Base-by-base conservation (phyloP, 345 rosid species). In the Gossypium thurberi region DNA sequence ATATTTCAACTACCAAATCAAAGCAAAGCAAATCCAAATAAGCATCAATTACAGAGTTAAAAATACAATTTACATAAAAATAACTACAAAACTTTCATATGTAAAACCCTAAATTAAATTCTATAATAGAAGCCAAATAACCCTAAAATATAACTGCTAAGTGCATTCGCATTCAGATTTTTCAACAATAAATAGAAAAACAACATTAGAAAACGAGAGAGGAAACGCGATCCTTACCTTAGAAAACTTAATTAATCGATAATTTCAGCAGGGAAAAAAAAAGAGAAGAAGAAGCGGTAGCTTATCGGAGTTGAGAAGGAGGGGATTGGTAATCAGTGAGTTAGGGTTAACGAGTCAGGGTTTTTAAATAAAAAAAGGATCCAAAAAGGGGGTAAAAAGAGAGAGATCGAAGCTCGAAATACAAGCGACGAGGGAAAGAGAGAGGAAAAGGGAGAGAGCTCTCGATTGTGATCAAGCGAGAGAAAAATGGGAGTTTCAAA, bases 221-320 rank as follows among this genome's bases (percentile, higher is more conserved):
- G 56, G 70, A 33, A 13, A 55, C 15, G 21, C n/a, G 65, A 65
- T 56, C 47, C 44, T 74, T 65, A 65, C 72, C 65, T 17, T 65
- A 50, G 37, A 11, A 51, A 53, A 61, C 51, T 74, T 40, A n/a
- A 23, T 74, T 3, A 40, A 65, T 37, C 65, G 42, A 55, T 15
- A 55, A 65, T 20, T 13, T 64, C 53, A 8, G 52, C 25, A 14
- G 40, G 51, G 13, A 42, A 58, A 57, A 62, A 52, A 23, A 21
- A 57, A 47, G 37, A 4, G 37, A 33, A 28, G 37, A 28, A 28
- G 14, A 51, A n/a, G 17, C 21, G 65, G 46, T n/a, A 4, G 47
- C 17, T 52, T n/a, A n/a, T 15, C 61, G 42, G 65, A 65, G 44
- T 8, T 51, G 48, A 50, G 46, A 42, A 26, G 26, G 46, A 65